A percentile compares a stretch with the other conserved stretches of the same genome.
Conservation (phyloP, 1,284 basidiomycete genomes). For the Megacollybia platyphylla region DNA sequence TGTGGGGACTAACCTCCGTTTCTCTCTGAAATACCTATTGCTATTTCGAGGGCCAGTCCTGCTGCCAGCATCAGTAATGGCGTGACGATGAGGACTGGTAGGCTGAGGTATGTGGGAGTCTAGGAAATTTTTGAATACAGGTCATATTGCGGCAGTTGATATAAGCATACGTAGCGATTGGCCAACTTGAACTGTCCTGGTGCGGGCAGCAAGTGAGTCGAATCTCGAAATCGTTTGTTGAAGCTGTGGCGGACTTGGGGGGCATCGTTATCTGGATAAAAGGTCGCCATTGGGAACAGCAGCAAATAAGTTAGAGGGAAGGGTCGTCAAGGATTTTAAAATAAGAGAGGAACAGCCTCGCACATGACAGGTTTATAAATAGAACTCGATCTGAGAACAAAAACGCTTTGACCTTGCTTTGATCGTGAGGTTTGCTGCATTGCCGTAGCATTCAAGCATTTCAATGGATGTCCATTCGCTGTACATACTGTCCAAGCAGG, state of each 20-base stretch:
- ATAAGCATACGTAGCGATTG: conserved; percentile 27
- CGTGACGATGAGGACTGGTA: conserved; percentile 26
- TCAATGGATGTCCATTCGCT: no score
- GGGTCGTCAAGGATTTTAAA: neutral
- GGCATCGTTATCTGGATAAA: neutral
- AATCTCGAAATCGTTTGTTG: conserved; percentile 20
- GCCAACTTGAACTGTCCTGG: conserved; percentile 19
- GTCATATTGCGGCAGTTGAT: neutral
- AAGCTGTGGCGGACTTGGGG: neutral
- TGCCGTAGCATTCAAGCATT: no score
- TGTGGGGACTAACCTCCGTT: conserved; percentile 25
- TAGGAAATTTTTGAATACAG: conserved; percentile 10
- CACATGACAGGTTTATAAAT: no score
- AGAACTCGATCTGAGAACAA: no score
- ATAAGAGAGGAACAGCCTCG: neutral
- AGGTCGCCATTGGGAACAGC: neutral
- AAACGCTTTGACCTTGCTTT: no score
- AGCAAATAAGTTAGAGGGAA: neutral
- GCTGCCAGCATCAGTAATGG: conserved; percentile 29
- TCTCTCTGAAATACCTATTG: conserved; percentile 22
- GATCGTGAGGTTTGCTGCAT: no score
- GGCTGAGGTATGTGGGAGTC: conserved; percentile 30
- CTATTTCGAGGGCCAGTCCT: conserved; percentile 37
- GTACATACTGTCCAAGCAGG: no score
- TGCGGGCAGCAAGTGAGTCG: conserved; percentile 33